phyloP scores from a whole-genome alignment of 495 filamentous ascomycete genomes.

The Physcia stellaris region DNA sequence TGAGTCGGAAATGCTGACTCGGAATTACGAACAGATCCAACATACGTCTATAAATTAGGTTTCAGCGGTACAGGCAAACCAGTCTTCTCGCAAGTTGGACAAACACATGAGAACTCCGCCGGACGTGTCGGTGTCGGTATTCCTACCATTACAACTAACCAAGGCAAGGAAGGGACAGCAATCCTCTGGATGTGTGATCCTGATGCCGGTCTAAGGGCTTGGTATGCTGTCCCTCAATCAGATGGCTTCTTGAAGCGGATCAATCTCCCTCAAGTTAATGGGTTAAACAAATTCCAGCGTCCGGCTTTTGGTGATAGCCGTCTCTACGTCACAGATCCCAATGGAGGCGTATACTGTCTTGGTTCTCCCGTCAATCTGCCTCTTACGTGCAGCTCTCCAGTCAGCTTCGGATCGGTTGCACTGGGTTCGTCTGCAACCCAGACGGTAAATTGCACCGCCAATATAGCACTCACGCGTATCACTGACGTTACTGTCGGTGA shows the following conservation, averaged over 20 bases:
- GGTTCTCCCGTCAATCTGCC: slow-evolving; percentile 24
- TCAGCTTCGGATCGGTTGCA: slow-evolving; percentile 29
- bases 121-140: slow-evolving; percentile 24
- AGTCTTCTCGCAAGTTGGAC: slow-evolving; percentile 13
- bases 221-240: slow-evolving; percentile 12
- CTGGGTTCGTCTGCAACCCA: slow-evolving; percentile 16
- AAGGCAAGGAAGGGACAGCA: slow-evolving; percentile 26
- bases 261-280: slow-evolving; percentile 15
- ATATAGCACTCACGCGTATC: slow-evolving; percentile 20
- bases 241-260: slow-evolving; percentile 12
- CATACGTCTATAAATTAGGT: slow-evolving; percentile 26
- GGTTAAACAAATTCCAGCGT: slow-evolving; percentile 21
- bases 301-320: slow-evolving; percentile 28
- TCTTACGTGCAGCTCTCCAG: slow-evolving; percentile 15
- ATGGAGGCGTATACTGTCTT: slow-evolving; percentile 26
- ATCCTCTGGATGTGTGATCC: slow-evolving; percentile 29
- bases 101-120: slow-evolving; percentile 22
- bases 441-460: slow-evolving; percentile 23
- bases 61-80: slow-evolving; percentile 14
- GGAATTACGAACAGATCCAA: no score
- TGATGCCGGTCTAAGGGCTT: slow-evolving; percentile 26
- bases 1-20: not conserved
- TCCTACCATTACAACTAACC: slow-evolving; percentile 24
- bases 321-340: slow-evolving; percentile 23
- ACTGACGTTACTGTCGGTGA: slow-evolving; percentile 15